Evolutionary conservation across 192 early-diverging fungal species (phyloP), one percentile per base, ranked within the genome.

Genomic region (Thoreauomyces humboldtii): DNA sequence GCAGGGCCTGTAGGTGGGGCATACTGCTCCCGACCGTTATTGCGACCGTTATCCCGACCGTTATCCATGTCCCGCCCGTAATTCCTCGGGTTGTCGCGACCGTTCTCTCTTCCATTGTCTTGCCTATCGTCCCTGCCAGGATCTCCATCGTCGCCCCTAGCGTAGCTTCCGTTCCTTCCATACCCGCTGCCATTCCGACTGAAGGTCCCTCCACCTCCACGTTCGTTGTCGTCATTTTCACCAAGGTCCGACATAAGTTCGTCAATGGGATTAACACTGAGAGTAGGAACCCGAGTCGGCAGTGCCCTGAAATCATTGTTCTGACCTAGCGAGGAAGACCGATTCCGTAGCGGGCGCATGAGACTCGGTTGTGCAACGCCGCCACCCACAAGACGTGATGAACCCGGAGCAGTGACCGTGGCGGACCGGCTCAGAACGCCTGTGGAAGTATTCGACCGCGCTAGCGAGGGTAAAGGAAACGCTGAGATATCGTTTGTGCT

Each of bases 191-290:
- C 37, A 27, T 60, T 6, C n/a, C n/a, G n/a, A n/a, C n/a, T n/a
- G n/a, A n/a, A n/a, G n/a, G n/a, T n/a, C n/a, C n/a, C n/a, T n/a
- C n/a, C n/a, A n/a, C n/a, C n/a, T n/a, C n/a, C n/a, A n/a, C n/a
- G n/a, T n/a, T n/a, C n/a, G n/a, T n/a, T n/a, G 44, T 60, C 36
- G 7, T 62, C 61, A 54, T 54, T 32, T 4, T 11, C 21, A 32
- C 52, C 31, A 7, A 54, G 21, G 9, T 54, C 52, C 27, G 52
- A 54, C 7, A 62, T 50, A 19, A 62, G 61, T 21, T 62, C 61
- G 34, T 62, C 61, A 6, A 62, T 62, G 4, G 61, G 61, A 32
- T 62, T 62, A 33, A 62, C 29, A 19, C 17, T 50, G 14, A 54
- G 25, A 6, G 52, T 32, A 24, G 27, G 52, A 12, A n/a, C n/a